Evolutionary conservation across 2,329 filamentous ascomycete genomes (phyloP), one percentile per base, ranked within the genome.

Genomic region (Thelonectria discophora): DNA sequence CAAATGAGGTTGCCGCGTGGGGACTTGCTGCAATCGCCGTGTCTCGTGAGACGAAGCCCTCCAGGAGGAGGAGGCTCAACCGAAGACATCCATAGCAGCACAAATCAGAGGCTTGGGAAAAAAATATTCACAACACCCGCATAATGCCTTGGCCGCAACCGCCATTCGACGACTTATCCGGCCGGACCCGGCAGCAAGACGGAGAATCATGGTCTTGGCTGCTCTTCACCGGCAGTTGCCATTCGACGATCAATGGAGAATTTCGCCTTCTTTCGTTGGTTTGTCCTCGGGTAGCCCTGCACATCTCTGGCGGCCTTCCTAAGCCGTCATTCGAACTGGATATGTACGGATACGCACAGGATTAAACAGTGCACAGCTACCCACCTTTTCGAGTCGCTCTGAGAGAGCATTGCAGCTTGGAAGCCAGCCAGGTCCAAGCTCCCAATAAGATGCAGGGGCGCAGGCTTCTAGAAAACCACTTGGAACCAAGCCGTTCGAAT

Each of bases 391-490:
- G 27, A 30, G 27, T 30, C 27, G 45, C 49, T 45, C 24, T 37
- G n/a, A 37, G 53, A 63, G 60, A 55, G 47, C 52, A 63, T 65
- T 63, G 45, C 27, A 30, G 27, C 27, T 30, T 30, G 27, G 27
- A 57, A 66, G 55, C 55, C 56, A 37, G 43, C 48, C 53, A 71
- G 69, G 70, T 62, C 70, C 70, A 65, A 72, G 70, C 70, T 72
- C 65, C 59, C 49, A 53, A 62, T 57, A 58, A 63, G 57, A 71
- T 71, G 70, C 70, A 72, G 65, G 70, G 70, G 69, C 64, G 57
- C 65, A 66, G 62, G 67, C 67, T 72, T 72, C 70, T 72, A 72
- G 70, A 72, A 72, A 66, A 62, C 39, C 58, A 65, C 55, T 60
- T 69, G 65, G 70, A 72, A 69, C 61, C 63, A 51, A 67, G 53